A percentile compares a stretch with the other conserved stretches of the same genome.
These are phyloP conservation scores for Calonectria pauciramosa DNA, from an alignment of 2,329 filamentous ascomycete species.

Conservation along the genomic window DNA sequence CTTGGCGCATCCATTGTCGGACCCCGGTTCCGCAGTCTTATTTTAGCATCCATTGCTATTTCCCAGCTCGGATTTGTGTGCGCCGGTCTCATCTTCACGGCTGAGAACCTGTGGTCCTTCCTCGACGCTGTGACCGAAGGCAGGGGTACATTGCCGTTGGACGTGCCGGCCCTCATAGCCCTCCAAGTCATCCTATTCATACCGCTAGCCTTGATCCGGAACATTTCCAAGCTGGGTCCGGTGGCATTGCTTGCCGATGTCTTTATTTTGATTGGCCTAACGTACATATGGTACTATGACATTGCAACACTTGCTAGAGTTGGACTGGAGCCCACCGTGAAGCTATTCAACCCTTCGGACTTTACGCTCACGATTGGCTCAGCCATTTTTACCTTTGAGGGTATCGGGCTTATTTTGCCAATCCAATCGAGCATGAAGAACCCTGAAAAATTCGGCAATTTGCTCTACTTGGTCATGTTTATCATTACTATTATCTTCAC, in stretches of 20 bases:
- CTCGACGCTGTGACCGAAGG: conserved; percentile 71
- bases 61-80: conserved; percentile 86
- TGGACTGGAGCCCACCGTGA: conserved; percentile 73
- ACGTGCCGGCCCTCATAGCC: conserved; percentile 69
- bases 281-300: conserved; percentile 82
- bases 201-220: conserved; percentile 78
- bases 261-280: conserved; percentile 78
- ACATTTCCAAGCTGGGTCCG: conserved; percentile 80
- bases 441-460: conserved; percentile 74
- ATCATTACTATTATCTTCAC: conserved; percentile 81
- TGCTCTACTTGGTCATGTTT: conserved; percentile 78
- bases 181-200: conserved; percentile 75
- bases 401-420: conserved; percentile 81
- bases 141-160: conserved; percentile 65
- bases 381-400: conserved; percentile 84
- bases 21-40: conserved; percentile 72
- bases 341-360: conserved; percentile 76
- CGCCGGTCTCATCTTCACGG: conserved; percentile 82
- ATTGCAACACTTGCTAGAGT: conserved; percentile 66
- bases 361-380: conserved; percentile 81
- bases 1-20: conserved; percentile 77
- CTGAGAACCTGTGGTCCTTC: conserved; percentile 80
- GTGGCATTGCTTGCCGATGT: conserved; percentile 78
- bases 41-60: conserved; percentile 78
- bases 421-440: conserved; percentile 83